Percentiles rank a stretch among this genome's conserved stretches.
Evolutionary conservation across 495 filamentous ascomycete genomes (phyloP).

Genomic region (Penicillium nucicola): DNA sequence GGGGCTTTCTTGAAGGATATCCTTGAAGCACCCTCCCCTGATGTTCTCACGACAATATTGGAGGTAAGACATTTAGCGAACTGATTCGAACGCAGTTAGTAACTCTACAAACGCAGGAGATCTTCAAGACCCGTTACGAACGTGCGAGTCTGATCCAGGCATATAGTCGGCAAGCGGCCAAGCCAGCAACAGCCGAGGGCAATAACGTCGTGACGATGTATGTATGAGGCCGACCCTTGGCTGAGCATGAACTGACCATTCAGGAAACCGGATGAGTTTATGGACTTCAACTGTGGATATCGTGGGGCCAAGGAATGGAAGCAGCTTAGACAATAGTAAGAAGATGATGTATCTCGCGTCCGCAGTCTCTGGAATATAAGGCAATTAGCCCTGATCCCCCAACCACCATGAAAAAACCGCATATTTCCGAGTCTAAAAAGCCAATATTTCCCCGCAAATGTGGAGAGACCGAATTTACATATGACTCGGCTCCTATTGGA

Average conservation of each 20-base stretch:
- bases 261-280: constrained; percentile 36
- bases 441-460: too few relatives aligned
- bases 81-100: not conserved
- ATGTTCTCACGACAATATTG: not conserved
- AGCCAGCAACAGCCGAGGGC: constrained; percentile 26
- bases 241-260: not conserved
- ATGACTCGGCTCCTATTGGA: not conserved
- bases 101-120: constrained; percentile 2
- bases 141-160: constrained; percentile 22
- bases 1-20: constrained; percentile 23
- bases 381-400: too few relatives aligned
- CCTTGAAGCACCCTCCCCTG: not conserved
- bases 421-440: too few relatives aligned
- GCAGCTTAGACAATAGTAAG: not conserved
- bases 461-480: not conserved
- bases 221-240: not conserved
- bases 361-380: too few relatives aligned
- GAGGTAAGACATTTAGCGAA: constrained; percentile 1
- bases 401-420: too few relatives aligned
- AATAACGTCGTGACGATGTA: constrained; percentile 31
- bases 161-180: constrained; percentile 34
- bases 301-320: constrained; percentile 22
- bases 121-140: constrained; percentile 18
- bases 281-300: constrained; percentile 44
- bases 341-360: not conserved